Percentiles rank a stretch among this genome's conserved stretches.
Conservation (phyloP, 495 filamentous ascomycete species). For the Podospora australis region DNA sequence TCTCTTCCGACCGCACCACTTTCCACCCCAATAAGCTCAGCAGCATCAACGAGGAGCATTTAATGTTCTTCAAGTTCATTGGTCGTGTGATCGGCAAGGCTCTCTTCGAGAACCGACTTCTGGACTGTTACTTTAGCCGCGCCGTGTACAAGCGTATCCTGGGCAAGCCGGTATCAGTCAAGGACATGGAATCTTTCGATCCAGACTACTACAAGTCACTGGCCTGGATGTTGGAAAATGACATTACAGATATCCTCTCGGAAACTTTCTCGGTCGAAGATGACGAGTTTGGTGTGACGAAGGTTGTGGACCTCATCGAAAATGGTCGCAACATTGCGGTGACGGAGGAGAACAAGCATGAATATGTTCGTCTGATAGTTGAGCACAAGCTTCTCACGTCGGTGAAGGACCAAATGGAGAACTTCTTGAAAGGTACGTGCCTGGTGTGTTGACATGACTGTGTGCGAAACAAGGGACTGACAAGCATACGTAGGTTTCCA, state of each 20-base stretch:
- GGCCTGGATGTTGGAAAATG: conserved; percentile 96
- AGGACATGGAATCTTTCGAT: conserved; percentile 99
- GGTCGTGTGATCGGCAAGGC: conserved; percentile 98
- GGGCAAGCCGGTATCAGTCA: conserved; percentile 88
- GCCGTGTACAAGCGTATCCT: conserved; percentile 98
- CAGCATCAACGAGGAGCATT: conserved; percentile 88
- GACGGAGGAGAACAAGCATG: conserved; percentile 97
- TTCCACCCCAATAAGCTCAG: conserved; percentile 97
- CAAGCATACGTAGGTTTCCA: conserved; percentile 68
- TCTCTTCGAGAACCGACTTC: conserved; percentile 88
- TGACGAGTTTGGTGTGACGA: conserved; percentile 83
- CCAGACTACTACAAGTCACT: conserved; percentile 99
- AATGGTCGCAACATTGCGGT: conserved; percentile 89
- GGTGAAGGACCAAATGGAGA: conserved; percentile 87
- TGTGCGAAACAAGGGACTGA: background rate
- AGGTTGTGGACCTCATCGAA: conserved; percentile 78
- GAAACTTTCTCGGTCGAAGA: conserved; percentile 93
- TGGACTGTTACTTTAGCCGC: conserved; percentile 98
- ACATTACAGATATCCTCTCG: conserved; percentile 98
- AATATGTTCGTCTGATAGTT: conserved; percentile 90
- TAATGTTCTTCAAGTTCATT: conserved; percentile 99
- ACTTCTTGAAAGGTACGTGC: conserved; percentile 80
- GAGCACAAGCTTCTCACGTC: conserved; percentile 87
- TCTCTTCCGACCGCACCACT: conserved; percentile 95
- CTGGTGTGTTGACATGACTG: background rate